Evolutionary conservation across 257 asterid genomes (phyloP).

Genomic region (Nicotiana benthamiana): DNA sequence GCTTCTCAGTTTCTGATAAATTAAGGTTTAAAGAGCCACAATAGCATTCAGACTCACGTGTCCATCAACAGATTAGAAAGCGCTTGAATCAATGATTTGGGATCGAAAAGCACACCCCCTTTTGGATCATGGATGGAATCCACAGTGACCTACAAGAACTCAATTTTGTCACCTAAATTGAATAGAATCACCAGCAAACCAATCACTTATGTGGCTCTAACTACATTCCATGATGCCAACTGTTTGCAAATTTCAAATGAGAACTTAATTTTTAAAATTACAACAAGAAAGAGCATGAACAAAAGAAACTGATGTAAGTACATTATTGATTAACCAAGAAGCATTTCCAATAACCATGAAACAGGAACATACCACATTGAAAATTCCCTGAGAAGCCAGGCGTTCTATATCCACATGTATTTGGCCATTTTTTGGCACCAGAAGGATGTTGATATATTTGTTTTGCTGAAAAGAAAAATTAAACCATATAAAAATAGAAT

Average conservation of each 20-base stretch:
- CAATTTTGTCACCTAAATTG: background rate
- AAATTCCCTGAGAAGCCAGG: constrained; percentile 62
- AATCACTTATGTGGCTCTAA: background rate
- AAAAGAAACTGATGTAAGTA: background rate
- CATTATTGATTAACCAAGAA: background rate
- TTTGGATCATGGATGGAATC: constrained; percentile 57
- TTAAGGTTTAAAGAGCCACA: constrained; percentile 12
- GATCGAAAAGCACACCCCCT: constrained; percentile 60
- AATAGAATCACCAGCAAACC: background rate
- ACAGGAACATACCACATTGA: constrained; percentile 46
- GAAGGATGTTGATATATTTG: constrained; percentile 62
- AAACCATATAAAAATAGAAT: constrained; percentile 4
- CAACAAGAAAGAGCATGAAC: background rate
- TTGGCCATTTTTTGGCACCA: constrained; percentile 70
- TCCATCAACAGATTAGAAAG: constrained; percentile 43
- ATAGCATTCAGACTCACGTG: constrained; percentile 7
- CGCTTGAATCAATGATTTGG: constrained; percentile 61
- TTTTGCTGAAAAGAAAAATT: constrained; percentile 47
- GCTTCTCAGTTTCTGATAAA: background rate
- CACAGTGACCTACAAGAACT: constrained; percentile 58
- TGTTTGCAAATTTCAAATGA: background rate
- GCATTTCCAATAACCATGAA: background rate
- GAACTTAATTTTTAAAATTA: background rate
- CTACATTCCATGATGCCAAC: background rate
- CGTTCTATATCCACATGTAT: constrained; percentile 48